phyloP scores from a whole-genome alignment of 1,139 yeast species.

The Geotrichum australiense region DNA sequence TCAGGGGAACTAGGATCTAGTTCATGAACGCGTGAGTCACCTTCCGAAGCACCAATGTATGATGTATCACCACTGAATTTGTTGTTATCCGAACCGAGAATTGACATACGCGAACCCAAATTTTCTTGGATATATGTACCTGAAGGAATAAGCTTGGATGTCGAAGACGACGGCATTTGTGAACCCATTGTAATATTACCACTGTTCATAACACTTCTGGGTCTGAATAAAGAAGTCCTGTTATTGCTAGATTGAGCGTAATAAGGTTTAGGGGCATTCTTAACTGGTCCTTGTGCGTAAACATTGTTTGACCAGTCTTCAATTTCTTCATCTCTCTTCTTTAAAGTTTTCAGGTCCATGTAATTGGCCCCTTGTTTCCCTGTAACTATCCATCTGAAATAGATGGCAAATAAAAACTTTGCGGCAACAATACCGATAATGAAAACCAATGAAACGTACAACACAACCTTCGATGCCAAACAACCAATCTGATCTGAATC shows the following conservation, averaged over 20 bases:
- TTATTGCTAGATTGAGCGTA: slow-evolving; percentile 34
- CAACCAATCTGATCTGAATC: slow-evolving; percentile 95
- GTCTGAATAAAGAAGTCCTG: slow-evolving; percentile 26
- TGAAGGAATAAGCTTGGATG: slow-evolving; percentile 34
- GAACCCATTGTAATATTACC: slow-evolving; percentile 34
- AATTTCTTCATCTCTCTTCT: slow-evolving; percentile 51
- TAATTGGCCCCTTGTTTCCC: slow-evolving; percentile 72
- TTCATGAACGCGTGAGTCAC: slow-evolving; percentile 13
- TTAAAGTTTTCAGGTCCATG: slow-evolving; percentile 48
- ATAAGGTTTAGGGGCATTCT: slow-evolving; percentile 33
- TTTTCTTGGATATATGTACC: slow-evolving; percentile 28
- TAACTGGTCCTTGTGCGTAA: slow-evolving; percentile 48
- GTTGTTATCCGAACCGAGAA: slow-evolving; percentile 23
- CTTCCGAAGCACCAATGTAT: slow-evolving; percentile 25
- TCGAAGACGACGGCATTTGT: slow-evolving; percentile 32
- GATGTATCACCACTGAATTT: slow-evolving; percentile 24
- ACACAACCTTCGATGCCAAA: slow-evolving; percentile 79
- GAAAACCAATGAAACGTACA: slow-evolving; percentile 72
- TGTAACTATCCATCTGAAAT: slow-evolving; percentile 77
- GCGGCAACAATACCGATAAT: slow-evolving; percentile 70
- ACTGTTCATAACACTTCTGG: slow-evolving; percentile 16
- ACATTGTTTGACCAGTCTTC: slow-evolving; percentile 72
- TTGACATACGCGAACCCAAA: slow-evolving; percentile 27
- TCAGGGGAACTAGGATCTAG: slow-evolving; percentile 42
- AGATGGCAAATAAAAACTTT: slow-evolving; percentile 80